phyloP scores from a whole-genome alignment of 306 rosid genomes.

The Albizia julibrissin region DNA sequence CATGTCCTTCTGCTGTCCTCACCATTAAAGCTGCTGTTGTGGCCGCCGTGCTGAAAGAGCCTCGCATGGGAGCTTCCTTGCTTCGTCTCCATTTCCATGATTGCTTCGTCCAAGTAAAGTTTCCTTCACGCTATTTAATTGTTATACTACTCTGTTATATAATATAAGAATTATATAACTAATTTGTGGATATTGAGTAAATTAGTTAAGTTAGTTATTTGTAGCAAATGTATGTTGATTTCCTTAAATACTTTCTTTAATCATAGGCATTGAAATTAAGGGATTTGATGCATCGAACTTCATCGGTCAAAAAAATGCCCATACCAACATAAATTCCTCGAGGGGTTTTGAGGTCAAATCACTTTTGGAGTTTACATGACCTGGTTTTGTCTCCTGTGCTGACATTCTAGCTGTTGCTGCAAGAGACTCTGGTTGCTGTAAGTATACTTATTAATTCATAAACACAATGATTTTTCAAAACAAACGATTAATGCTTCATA shows the following conservation, averaged over 20 bases:
- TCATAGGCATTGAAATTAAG: constrained; percentile 5
- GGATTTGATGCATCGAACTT: constrained; percentile 62
- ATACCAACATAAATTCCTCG: constrained; percentile 43
- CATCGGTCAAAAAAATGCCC: constrained; percentile 42
- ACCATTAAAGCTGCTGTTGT: constrained; percentile 21
- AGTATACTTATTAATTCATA: neutral
- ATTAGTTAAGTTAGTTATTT: neutral
- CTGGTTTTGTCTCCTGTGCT: constrained; percentile 55
- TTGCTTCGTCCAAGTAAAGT: constrained; percentile 50
- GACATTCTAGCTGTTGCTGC: constrained; percentile 59
- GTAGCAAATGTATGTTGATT: no score
- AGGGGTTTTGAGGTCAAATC: constrained; percentile 58
- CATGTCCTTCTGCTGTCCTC: constrained; percentile 25
- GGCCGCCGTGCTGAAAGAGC: constrained; percentile 37
- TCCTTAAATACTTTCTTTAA: no score
- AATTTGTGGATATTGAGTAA: no score
- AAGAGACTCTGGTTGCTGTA: constrained; percentile 47
- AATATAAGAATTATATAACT: no score
- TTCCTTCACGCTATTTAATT: neutral
- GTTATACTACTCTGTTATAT: no score
- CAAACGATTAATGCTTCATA: neutral
- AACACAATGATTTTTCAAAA: neutral
- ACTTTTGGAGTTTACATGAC: constrained; percentile 35
- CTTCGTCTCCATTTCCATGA: constrained; percentile 60
- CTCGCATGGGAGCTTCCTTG: constrained; percentile 76